Evolutionary conservation across 306 rosid species (phyloP).

Genomic region (Quercus bicolor): DNA sequence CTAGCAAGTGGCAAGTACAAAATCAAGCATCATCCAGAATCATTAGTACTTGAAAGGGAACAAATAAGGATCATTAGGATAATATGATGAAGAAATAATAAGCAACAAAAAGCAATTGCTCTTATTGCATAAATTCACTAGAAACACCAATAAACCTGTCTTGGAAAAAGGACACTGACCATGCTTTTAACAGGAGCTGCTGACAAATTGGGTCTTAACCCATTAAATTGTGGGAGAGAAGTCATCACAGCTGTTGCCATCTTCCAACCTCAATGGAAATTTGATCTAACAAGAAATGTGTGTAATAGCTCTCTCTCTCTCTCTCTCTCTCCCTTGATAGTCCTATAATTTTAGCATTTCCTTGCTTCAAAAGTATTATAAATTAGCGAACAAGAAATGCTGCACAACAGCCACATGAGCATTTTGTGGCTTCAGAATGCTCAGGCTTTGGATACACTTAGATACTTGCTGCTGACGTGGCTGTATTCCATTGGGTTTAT

Average conservation of each 20-base stretch:
- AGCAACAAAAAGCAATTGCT: too few species aligned
- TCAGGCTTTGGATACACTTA: slow-evolving; percentile 46
- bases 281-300: not conserved
- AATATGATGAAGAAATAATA: too few species aligned
- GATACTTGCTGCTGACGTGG: slow-evolving; percentile 65
- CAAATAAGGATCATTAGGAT: too few species aligned
- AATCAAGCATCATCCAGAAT: too few species aligned
- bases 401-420: slow-evolving; percentile 44
- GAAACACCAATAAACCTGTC: not conserved
- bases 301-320: too few species aligned
- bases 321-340: not conserved
- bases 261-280: not conserved
- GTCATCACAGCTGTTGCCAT: slow-evolving; percentile 76
- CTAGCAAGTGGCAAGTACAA: too few species aligned
- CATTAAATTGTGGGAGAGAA: slow-evolving; percentile 76
- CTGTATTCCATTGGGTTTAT: slow-evolving; percentile 46
- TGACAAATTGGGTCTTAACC: slow-evolving; percentile 58
- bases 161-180: slow-evolving; percentile 29
- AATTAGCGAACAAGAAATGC: slow-evolving; percentile 10
- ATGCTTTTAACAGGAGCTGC: slow-evolving; percentile 49
- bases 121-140: too few species aligned
- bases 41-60: too few species aligned
- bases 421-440: slow-evolving; percentile 62
- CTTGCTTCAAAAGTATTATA: slow-evolving; percentile 2
- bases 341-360: not conserved